Base-by-base conservation (phyloP, 306 rosid species). In the Rosa rugosa region DNA sequence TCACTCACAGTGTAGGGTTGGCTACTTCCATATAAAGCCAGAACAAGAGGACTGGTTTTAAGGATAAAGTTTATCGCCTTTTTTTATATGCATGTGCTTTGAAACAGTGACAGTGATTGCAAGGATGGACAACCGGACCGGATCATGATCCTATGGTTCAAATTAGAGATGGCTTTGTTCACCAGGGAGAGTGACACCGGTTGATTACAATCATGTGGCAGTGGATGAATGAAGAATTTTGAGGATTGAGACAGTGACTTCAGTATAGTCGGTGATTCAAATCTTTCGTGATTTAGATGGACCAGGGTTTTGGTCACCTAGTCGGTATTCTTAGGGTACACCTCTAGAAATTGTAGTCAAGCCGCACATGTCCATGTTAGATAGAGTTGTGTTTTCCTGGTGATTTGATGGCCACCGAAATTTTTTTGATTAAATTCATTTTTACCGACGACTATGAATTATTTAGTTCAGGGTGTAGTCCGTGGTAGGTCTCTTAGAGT, bases 251-350 rank as follows among this genome's bases (percentile, higher is more conserved):
- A 4, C 20, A 18, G 27, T 25, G 57, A 71, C 22, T 38, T 66
- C 9, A 14, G 54, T 20, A 22, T 50, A 42, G 73, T 64, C 79
- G 79, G 83, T 80, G 74, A 42, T 51, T 18, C n/a, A 0, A 31
- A 13, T 16, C 72, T 31, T 51, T 54, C 25, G 22, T 54, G 11
- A 54, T 20, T 56, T 56, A 14, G 69, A 64, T 14, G 25, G 25
- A 54, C 62, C 62, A 51, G n/a, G 0, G 57, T 16, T n/a, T 16
- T n/a, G 2, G 50, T 46, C 50, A 46, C 51, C 51, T n/a, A n/a
- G n/a, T n/a, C n/a, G n/a, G n/a, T n/a, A n/a, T 14, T 49, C 17
- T 49, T 49, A 13, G 54, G 20, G 18, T 17, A 5, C 17, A 2
- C 3, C 57, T 51, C 17, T 17, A 1, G 16, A 51, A 2, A 11